Evolutionary conservation across 306 rosid species (phyloP), one percentile per base, ranked within the genome.

Genomic region (Citrullus mucosospermus): DNA sequence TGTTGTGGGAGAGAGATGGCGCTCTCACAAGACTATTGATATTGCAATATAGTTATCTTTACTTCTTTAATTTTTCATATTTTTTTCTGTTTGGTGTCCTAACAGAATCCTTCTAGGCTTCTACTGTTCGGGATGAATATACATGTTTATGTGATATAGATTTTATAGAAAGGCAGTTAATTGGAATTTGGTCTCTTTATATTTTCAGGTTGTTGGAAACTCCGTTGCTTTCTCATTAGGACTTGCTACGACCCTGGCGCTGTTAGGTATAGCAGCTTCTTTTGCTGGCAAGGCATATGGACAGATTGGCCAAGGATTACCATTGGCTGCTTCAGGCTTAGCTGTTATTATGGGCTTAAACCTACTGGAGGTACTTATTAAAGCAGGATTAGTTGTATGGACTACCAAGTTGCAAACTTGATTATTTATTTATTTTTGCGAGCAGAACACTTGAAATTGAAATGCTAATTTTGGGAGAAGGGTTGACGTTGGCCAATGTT

Each of bases 281-380:
- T 86, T 95, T 86, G 98, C 96, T 73, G 97, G 98, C 75, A 92
- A 95, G 86, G 98, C 96, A 81, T 95, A 94, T 80, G 98, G 98
- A 71, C 98, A 94, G 88, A 85, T 93, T 79, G 97, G 98, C 82
- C 98, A 89, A 80, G 96, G 98, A 28, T 88, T 92, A 85, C 97
- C 97, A 61, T 44, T 95, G 85, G 95, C 91, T 79, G 98, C 96
- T 82, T 95, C 98, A 76, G 95, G 95, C 81, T 82, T 95, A 83
- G 98, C 98, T 58, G 86, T 92, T 84, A 66, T 95, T 75, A 95
- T 92, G 96, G 98, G 98, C 76, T 83, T 95, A 62, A 95, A 95
- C 84, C 96, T 94, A 50, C 95, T 94, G 25, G 96, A 94, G 97
- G 96, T 90, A 88, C 30, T 48, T 25, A 43, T 80, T 57, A 72